Evolutionary conservation across 225 moss, liverwort and hornwort species (phyloP), one percentile per base, ranked within the genome.

Genomic region (Ulota crispa): DNA sequence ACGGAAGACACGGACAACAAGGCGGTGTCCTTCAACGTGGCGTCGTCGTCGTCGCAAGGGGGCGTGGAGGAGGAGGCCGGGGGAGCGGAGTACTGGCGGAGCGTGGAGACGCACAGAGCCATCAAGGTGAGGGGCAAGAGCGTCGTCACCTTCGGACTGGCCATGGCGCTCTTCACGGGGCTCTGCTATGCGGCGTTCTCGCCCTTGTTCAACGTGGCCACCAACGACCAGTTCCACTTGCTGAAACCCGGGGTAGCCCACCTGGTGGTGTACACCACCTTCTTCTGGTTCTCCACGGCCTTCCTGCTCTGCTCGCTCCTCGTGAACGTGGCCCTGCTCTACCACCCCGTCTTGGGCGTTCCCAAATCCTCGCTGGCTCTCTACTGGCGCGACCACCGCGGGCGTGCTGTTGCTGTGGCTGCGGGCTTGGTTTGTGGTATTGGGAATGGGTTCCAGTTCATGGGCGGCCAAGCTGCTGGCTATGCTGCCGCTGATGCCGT

Each of bases 401-500:
- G 93, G 36, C 92, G 98, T 6, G 72, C 28, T 9, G 84, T 94
- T 90, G 94, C 94, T 18, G 45, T 92, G 8, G 73, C 92, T 32
- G 93, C 98, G 30, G 98, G 98, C 7, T 37, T 94, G 2, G 36
- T 96, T 3, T 99, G 98, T 85, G 93, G 94, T 50, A 65, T 94
- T 52, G 98, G 98, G 19, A 99, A 99, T 81, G 98, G 98, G 9
- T 92, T 99, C 66, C 95, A 95, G 77, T 95, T 99, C 83, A 99
- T 99, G 95, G 95, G 98, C 39, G 95, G 98, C 27, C 95, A 99
- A 92, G 98, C 98, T 62, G 98, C 95, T 75, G 98, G 98, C 8
- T 99, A 96, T 78, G 98, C 95, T 82, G 95, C 95, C 61, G 98
- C 95, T 53, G 95, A 99, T 84, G 95, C 98, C 9, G 95, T 99